Evolutionary conservation across 2,329 filamentous ascomycete genomes (phyloP).

Genomic region (Myotisia sp.): DNA sequence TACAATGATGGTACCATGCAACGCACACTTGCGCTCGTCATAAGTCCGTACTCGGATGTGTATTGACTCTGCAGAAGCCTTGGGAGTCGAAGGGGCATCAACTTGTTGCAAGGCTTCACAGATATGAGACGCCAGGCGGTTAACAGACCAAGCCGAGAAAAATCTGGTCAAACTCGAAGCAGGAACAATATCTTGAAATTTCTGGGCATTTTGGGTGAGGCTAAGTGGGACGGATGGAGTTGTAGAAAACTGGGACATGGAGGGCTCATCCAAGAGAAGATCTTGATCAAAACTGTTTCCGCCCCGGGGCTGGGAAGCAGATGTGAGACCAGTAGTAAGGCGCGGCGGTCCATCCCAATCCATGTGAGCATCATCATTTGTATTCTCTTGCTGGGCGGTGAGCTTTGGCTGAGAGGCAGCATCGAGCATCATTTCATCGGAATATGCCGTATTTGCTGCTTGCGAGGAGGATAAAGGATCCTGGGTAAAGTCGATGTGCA

Average conservation of each 20-base stretch:
- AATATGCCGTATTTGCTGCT: slow-evolving; percentile 23
- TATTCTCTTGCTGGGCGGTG: slow-evolving; percentile 74
- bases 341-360: slow-evolving; percentile 71
- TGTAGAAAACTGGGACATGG: slow-evolving; percentile 67
- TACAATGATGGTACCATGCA: slow-evolving; percentile 32
- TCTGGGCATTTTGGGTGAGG: slow-evolving; percentile 75
- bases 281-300: slow-evolving; percentile 20
- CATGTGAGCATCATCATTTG: slow-evolving; percentile 59
- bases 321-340: slow-evolving; percentile 34
- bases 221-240: slow-evolving; percentile 65
- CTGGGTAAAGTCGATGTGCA: slow-evolving; percentile 75
- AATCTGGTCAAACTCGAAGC: slow-evolving; percentile 79
- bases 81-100: slow-evolving; percentile 52
- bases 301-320: slow-evolving; percentile 35
- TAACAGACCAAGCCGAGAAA: slow-evolving; percentile 65
- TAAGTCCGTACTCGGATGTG: slow-evolving; percentile 59
- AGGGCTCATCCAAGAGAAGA: slow-evolving; percentile 60
- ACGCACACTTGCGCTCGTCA: slow-evolving; percentile 37
- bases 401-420: slow-evolving; percentile 20
- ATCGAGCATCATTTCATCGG: slow-evolving; percentile 41
- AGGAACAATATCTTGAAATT: slow-evolving; percentile 83
- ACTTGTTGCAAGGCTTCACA: slow-evolving; percentile 70
- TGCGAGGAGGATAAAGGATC: slow-evolving; percentile 37
- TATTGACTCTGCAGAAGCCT: slow-evolving; percentile 35
- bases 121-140: slow-evolving; percentile 65